phyloP scores from a whole-genome alignment of 768 basidiomycete species.

The Macrolepiota dolichaula region DNA sequence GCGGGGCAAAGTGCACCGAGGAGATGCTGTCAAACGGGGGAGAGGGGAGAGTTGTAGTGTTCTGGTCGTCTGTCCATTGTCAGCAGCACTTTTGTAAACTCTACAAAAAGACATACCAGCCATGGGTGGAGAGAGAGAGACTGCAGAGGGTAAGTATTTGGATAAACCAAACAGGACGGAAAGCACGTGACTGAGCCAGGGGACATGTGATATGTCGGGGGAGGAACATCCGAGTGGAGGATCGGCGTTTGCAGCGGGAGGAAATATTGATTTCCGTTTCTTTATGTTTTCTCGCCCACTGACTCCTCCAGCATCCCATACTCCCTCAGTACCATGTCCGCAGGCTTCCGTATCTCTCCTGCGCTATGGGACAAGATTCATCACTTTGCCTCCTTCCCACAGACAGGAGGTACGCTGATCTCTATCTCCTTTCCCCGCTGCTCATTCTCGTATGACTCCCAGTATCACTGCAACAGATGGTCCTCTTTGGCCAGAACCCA shows the following conservation, averaged over 20 bases:
- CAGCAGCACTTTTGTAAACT: not conserved
- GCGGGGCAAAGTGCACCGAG: slow-evolving; percentile 75
- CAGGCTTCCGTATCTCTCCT: slow-evolving; percentile 70
- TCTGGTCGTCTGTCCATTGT: not conserved
- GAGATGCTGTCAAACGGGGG: slow-evolving; percentile 88
- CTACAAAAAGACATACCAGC: not conserved
- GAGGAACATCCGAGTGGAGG: not conserved
- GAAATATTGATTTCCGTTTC: not conserved
- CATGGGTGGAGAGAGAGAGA: not conserved
- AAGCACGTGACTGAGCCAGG: too few relatives aligned
- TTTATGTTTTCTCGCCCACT: not conserved
- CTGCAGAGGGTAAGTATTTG: not conserved
- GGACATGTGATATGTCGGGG: not conserved
- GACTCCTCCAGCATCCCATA: not conserved
- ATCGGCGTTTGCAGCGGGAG: not conserved
- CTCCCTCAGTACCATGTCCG: slow-evolving; percentile 36
- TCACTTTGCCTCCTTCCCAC: slow-evolving; percentile 89
- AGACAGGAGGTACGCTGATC: slow-evolving; percentile 72
- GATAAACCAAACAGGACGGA: too few relatives aligned
- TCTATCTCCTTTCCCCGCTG: slow-evolving; percentile 41
- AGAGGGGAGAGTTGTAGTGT: slow-evolving; percentile 29
- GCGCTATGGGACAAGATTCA: slow-evolving; percentile 88
- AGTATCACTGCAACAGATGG: slow-evolving; percentile 98
- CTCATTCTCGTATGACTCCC: not conserved
- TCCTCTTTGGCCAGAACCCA: slow-evolving; percentile 94